These are phyloP conservation scores for Debaryomyces udenii DNA, from an alignment of 1,139 yeast genomes.

Conservation along the genomic window DNA sequence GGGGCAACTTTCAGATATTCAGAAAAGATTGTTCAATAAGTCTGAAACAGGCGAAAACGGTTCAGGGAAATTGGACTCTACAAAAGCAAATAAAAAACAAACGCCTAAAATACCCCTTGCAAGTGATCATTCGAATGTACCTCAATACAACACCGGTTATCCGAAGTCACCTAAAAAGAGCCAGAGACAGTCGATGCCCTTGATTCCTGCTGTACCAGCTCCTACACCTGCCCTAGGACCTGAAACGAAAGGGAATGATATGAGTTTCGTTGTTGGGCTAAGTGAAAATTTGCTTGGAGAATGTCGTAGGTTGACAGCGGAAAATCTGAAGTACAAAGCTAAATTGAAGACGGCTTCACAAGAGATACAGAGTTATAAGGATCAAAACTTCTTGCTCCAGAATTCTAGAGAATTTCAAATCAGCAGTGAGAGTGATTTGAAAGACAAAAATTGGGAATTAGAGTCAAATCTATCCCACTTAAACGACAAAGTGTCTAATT, in stretches of 20 bases:
- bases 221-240: slow-evolving; percentile 43
- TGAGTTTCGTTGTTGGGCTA: slow-evolving; percentile 79
- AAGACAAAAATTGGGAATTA: slow-evolving; percentile 80
- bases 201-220: slow-evolving; percentile 23
- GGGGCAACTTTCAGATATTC: slow-evolving; percentile 63
- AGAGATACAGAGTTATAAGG: slow-evolving; percentile 41
- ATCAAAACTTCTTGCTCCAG: slow-evolving; percentile 39
- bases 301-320: slow-evolving; percentile 77
- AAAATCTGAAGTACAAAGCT: slow-evolving; percentile 55
- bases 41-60: slow-evolving; percentile 17
- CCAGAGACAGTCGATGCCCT: slow-evolving; percentile 16
- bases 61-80: slow-evolving; percentile 19
- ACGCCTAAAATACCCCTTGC: slow-evolving; percentile 3
- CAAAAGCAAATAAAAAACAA: slow-evolving; percentile 12
- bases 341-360: slow-evolving; percentile 45
- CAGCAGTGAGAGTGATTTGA: slow-evolving; percentile 49
- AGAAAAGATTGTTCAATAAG: slow-evolving; percentile 49
- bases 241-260: slow-evolving; percentile 60
- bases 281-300: slow-evolving; percentile 79
- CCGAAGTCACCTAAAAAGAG: slow-evolving; percentile 1
- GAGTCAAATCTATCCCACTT: slow-evolving; percentile 59
- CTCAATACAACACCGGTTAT: neutral
- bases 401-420: slow-evolving; percentile 35
- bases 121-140: slow-evolving; percentile 6
- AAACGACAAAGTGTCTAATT: slow-evolving; percentile 44